phyloP scores from a whole-genome alignment of 768 basidiomycete genomes.

The Mycena haematopus region DNA sequence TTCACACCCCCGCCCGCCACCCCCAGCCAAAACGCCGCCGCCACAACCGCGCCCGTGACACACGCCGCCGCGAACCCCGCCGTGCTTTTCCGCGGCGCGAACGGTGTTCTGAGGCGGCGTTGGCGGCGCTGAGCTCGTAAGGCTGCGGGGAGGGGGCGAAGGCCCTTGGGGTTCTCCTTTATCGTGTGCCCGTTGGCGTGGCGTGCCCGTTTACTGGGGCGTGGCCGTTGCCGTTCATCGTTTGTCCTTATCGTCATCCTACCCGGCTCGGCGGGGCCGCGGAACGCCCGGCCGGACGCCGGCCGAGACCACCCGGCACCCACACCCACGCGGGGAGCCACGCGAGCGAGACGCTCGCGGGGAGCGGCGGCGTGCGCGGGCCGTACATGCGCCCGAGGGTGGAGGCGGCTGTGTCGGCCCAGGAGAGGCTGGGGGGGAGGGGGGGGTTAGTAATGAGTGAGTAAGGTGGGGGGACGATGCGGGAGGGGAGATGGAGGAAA shows the following conservation, averaged over 20 bases:
- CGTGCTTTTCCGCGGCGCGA: conserved; percentile 35
- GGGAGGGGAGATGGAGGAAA: not conserved
- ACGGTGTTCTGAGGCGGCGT: conserved; percentile 26
- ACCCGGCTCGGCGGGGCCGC: too few relatives aligned
- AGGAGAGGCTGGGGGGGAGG: conserved; percentile 70
- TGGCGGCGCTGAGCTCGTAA: not conserved
- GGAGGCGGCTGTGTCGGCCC: conserved; percentile 95
- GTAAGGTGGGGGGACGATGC: not conserved
- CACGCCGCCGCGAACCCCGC: conserved; percentile 33
- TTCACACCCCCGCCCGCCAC: conserved; percentile 4
- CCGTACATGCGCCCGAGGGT: conserved; percentile 90
- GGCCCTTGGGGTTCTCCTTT: conserved; percentile 17
- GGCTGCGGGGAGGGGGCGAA: too few relatives aligned
- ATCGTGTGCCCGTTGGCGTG: not conserved
- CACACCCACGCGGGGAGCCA: conserved; percentile 41
- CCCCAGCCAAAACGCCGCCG: conserved; percentile 27
- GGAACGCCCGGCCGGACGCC: too few relatives aligned
- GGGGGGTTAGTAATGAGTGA: not conserved
- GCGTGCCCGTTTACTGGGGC: not conserved
- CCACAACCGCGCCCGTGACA: conserved; percentile 23
- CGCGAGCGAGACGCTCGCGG: conserved; percentile 42
- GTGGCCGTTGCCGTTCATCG: not conserved
- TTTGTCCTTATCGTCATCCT: too few relatives aligned
- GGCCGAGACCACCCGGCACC: too few relatives aligned
- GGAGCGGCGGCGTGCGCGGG: conserved; percentile 66